Evolutionary conservation across 768 basidiomycete genomes (phyloP).

Genomic region (Lanmaoa rubissima): DNA sequence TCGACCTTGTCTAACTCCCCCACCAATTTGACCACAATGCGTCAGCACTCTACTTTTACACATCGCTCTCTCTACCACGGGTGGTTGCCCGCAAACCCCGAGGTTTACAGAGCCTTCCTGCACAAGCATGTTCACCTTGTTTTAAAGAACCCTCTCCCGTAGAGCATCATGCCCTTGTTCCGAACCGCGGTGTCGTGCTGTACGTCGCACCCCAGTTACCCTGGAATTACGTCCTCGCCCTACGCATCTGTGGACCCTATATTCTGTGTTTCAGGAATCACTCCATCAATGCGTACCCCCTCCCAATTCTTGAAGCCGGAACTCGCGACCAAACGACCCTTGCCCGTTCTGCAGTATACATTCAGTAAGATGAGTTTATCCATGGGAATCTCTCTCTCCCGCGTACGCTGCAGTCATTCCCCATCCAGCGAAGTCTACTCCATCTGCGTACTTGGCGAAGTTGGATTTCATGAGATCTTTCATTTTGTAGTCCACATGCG

Average conservation of each 20-base stretch:
- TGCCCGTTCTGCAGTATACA: conserved; percentile 17
- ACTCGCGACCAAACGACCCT: background rate
- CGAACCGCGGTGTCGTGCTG: background rate
- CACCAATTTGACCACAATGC: background rate
- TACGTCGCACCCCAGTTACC: conserved; percentile 16
- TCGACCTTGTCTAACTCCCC: background rate
- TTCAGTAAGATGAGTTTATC: conserved; percentile 31
- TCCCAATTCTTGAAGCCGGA: conserved; percentile 4
- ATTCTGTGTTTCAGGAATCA: conserved; percentile 50
- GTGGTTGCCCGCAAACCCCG: background rate
- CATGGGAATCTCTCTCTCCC: conserved; percentile 39
- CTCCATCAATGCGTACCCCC: conserved; percentile 43
- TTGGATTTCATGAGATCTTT: conserved; percentile 41
- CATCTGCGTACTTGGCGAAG: conserved; percentile 39
- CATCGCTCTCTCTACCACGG: background rate
- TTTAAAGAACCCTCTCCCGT: background rate
- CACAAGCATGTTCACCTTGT: background rate
- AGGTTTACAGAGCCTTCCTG: background rate
- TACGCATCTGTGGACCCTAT: conserved; percentile 45
- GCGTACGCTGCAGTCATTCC: conserved; percentile 31
- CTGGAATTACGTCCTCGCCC: conserved; percentile 36
- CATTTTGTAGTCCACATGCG: conserved; percentile 34
- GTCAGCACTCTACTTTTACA: background rate
- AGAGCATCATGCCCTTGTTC: conserved; percentile 6
- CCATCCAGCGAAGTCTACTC: conserved; percentile 36